A percentile compares a stretch with the other conserved stretches of the same genome.
Conservation (phyloP, 345 rosid species). For the Arabidopsis arenosa region DNA sequence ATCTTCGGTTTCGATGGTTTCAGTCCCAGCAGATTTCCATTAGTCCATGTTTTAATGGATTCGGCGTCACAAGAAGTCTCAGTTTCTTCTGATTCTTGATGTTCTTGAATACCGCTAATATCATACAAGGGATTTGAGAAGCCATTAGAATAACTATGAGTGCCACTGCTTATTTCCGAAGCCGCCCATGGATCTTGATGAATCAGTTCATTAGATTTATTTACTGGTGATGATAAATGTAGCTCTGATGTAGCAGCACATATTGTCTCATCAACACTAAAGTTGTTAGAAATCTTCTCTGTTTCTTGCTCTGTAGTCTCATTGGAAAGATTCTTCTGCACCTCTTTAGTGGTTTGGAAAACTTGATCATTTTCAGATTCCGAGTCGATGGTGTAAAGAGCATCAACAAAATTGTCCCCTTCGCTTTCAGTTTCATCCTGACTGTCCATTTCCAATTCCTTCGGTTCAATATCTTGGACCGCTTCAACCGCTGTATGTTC, state of each 20-base stretch:
- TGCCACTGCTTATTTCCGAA: slow-evolving; percentile 40
- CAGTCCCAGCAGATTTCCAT: slow-evolving; percentile 82
- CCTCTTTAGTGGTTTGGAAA: slow-evolving; percentile 28
- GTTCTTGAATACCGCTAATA: slow-evolving; percentile 25
- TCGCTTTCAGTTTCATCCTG: slow-evolving; percentile 75
- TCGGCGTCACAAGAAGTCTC: slow-evolving; percentile 46
- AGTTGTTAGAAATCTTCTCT: slow-evolving; percentile 9
- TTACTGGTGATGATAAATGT: slow-evolving; percentile 38
- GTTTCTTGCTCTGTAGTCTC: slow-evolving; percentile 34
- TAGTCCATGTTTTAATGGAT: slow-evolving; percentile 74
- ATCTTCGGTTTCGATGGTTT: slow-evolving; percentile 76
- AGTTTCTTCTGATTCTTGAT: slow-evolving; percentile 44
- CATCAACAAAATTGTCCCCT: slow-evolving; percentile 76
- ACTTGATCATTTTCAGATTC: slow-evolving; percentile 59
- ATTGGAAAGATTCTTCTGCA: slow-evolving; percentile 13
- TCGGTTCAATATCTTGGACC: slow-evolving; percentile 54
- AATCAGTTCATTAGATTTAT: slow-evolving; percentile 41
- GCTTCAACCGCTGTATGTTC: slow-evolving; percentile 60
- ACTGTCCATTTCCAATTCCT: slow-evolving; percentile 23
- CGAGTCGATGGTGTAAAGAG: slow-evolving; percentile 89
- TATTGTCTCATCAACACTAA: slow-evolving; percentile 15
- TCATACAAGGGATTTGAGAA: slow-evolving; percentile 46
- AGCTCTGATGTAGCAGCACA: slow-evolving; percentile 30
- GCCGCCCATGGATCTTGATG: slow-evolving; percentile 46
- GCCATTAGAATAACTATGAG: slow-evolving; percentile 40